phyloP scores from a whole-genome alignment of 345 rosid genomes.

The Populus nigra region DNA sequence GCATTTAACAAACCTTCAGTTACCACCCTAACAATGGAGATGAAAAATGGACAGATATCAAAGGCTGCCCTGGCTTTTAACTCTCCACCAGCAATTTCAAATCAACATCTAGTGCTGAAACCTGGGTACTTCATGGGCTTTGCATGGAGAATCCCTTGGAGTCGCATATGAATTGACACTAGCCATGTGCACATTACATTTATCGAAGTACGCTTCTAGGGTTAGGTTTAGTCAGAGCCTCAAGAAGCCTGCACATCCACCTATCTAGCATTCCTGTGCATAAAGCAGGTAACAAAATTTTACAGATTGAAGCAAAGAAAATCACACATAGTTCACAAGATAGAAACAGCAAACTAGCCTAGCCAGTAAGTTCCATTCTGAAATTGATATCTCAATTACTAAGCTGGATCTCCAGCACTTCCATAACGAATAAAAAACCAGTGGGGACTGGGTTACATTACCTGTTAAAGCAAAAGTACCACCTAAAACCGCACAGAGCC shows the following conservation, averaged over 20 bases:
- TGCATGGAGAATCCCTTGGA: neutral
- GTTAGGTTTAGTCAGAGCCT: slow-evolving; percentile 54
- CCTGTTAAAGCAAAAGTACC: slow-evolving; percentile 98
- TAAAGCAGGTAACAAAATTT: neutral
- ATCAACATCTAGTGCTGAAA: neutral
- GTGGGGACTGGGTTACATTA: slow-evolving; percentile 6
- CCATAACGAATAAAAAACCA: too few relatives aligned
- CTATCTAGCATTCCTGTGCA: slow-evolving; percentile 90
- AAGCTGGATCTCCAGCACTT: neutral
- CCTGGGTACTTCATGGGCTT: neutral
- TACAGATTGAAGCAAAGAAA: neutral
- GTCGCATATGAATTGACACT: too few relatives aligned
- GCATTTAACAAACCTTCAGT: neutral
- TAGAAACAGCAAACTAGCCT: neutral
- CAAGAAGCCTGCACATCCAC: slow-evolving; percentile 86
- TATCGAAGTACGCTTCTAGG: slow-evolving; percentile 20
- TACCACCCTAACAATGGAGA: neutral
- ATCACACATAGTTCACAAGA: too few relatives aligned
- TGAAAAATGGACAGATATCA: neutral
- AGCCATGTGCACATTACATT: neutral
- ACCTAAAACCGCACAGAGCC: slow-evolving; percentile 98
- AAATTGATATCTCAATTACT: neutral
- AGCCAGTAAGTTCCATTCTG: neutral
- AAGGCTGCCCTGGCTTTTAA: neutral
- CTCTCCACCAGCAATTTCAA: neutral